A percentile compares a stretch with the other conserved stretches of the same genome.
phyloP scores from a whole-genome alignment of 305 asterid genomes.

The Stenogyne calaminthoides region DNA sequence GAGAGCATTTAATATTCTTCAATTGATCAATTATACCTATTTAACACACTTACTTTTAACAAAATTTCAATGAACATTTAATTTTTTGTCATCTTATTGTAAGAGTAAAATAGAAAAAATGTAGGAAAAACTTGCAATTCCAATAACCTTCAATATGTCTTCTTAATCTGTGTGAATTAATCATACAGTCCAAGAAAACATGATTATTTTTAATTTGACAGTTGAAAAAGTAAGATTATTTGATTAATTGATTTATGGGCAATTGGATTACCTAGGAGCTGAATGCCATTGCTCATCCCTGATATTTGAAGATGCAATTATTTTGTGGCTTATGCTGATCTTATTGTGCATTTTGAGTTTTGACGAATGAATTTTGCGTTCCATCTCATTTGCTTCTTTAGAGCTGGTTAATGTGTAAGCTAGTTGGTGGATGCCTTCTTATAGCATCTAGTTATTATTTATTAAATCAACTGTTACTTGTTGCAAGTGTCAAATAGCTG shows the following conservation, averaged over 20 bases:
- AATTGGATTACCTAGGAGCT: not conserved
- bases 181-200: not conserved
- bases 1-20: too few relatives aligned
- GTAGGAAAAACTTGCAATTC: too few relatives aligned
- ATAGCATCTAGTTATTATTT: not conserved
- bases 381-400: not conserved
- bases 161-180: not conserved
- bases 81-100: too few relatives aligned
- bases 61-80: too few relatives aligned
- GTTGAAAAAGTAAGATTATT: not conserved
- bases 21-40: too few relatives aligned
- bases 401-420: slow-evolving; percentile 3
- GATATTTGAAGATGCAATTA: slow-evolving; percentile 7
- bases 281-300: not conserved
- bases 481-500: too few relatives aligned
- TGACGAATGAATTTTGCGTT: not conserved
- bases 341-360: slow-evolving; percentile 1
- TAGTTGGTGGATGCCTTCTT: not conserved
- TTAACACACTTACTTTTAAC: too few relatives aligned
- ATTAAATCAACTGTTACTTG: slow-evolving; percentile 1
- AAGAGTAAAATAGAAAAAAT: too few relatives aligned
- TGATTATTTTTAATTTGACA: not conserved
- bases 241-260: not conserved
- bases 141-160: too few relatives aligned
- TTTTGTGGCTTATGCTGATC: not conserved